phyloP scores from a whole-genome alignment of 352 stramenopile species.

The Phytopythium helicoides region DNA sequence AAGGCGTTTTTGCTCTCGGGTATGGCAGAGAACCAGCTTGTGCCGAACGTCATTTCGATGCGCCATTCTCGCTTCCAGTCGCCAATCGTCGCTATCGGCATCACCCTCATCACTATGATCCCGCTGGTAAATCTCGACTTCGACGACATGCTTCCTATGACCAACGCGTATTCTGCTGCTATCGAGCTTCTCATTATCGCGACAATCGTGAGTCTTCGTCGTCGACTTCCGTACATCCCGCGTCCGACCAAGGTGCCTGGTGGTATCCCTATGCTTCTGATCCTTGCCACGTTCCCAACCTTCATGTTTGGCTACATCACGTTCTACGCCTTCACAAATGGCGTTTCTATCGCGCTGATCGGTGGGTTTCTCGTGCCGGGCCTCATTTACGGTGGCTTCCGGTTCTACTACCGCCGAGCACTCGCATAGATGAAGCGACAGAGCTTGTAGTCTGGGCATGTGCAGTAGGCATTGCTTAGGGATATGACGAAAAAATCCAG shows the following conservation, averaged over 20 bases:
- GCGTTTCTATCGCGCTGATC: conserved; percentile 29
- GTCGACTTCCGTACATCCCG: conserved; percentile 62
- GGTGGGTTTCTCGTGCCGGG: conserved; percentile 33
- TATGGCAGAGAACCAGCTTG: conserved; percentile 77
- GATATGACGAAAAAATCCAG: too few relatives aligned
- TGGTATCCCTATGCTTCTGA: conserved; percentile 28
- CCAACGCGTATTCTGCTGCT: conserved; percentile 90
- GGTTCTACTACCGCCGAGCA: conserved; percentile 20
- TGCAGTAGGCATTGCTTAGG: too few relatives aligned
- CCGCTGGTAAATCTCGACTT: conserved; percentile 56
- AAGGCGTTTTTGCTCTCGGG: conserved; percentile 86
- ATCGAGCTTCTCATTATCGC: conserved; percentile 89
- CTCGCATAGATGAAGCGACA: conserved; percentile 9
- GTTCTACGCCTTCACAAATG: conserved; percentile 34
- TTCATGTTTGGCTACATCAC: conserved; percentile 51
- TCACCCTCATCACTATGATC: conserved; percentile 37
- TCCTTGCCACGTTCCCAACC: conserved; percentile 31
- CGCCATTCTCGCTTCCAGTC: conserved; percentile 29
- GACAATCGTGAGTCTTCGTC: conserved; percentile 86
- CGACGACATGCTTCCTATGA: conserved; percentile 73
- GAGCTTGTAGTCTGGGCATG: neutral
- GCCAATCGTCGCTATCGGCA: conserved; percentile 30
- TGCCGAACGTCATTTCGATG: conserved; percentile 78
- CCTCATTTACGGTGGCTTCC: conserved; percentile 21
- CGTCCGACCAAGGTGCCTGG: conserved; percentile 58